Evolutionary conservation across 2,329 filamentous ascomycete genomes (phyloP).

Genomic region (Fusarium sp.): DNA sequence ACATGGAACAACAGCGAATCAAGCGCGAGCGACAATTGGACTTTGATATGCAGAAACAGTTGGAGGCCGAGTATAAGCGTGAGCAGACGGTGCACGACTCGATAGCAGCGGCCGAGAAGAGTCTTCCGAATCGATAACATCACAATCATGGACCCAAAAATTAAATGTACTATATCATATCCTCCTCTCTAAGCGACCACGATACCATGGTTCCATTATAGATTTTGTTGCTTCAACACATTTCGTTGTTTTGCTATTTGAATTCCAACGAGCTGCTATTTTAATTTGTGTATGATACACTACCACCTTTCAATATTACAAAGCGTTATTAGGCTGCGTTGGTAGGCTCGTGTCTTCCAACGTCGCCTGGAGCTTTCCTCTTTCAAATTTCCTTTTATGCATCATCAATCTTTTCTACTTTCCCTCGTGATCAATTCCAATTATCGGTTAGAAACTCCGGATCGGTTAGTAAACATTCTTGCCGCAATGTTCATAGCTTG

Average conservation of each 20-base stretch:
- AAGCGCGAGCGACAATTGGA: constrained; percentile 93
- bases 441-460: constrained; percentile 78
- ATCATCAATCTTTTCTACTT: constrained; percentile 23
- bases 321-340: constrained; percentile 33
- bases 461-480: constrained; percentile 93
- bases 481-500: constrained; percentile 98
- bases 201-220: constrained; percentile 21
- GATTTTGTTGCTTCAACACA: constrained; percentile 37
- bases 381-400: constrained; percentile 25
- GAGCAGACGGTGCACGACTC: constrained; percentile 78
- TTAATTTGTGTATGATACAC: constrained; percentile 40
- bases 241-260: constrained; percentile 45
- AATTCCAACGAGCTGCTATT: constrained; percentile 31
- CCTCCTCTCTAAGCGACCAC: constrained; percentile 28
- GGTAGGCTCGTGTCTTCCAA: constrained; percentile 24
- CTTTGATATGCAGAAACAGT: constrained; percentile 88
- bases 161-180: constrained; percentile 29
- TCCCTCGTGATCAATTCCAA: constrained; percentile 43
- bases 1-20: constrained; percentile 92
- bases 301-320: constrained; percentile 41
- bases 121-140: constrained; percentile 46
- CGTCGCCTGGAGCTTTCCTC: constrained; percentile 11
- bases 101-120: constrained; percentile 46
- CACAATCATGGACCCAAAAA: background rate
- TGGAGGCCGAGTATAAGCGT: constrained; percentile 92